A percentile compares a stretch with the other conserved stretches of the same genome.
phyloP scores from a whole-genome alignment of 768 basidiomycete genomes.

The Scleroderma bovista region DNA sequence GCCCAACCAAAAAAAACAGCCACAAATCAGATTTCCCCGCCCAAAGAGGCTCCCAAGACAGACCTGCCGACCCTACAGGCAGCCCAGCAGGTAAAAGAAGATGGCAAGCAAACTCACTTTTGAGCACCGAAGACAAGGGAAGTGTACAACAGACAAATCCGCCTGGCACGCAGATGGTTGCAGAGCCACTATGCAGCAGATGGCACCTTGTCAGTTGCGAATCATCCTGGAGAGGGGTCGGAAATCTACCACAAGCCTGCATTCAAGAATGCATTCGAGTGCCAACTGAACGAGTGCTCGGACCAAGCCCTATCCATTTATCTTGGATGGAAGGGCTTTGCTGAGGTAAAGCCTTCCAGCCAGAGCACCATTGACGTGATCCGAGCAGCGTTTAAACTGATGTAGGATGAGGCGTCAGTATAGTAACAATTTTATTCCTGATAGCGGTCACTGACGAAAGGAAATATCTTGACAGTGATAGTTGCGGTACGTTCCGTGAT shows the following conservation, averaged over 20 bases:
- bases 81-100: not conserved
- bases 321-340: not conserved
- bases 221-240: not conserved
- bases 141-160: not conserved
- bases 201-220: not conserved
- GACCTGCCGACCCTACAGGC: not conserved
- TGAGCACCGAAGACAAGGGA: not conserved
- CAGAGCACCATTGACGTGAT: not conserved
- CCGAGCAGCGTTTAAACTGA: not conserved
- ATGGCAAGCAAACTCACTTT: not conserved
- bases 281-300: not conserved
- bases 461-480: slow-evolving; percentile 7
- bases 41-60: not conserved
- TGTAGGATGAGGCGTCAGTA: not conserved
- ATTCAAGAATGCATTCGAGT: not conserved
- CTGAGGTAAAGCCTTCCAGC: not conserved
- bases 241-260: not conserved
- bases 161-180: not conserved
- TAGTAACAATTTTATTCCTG: too few relatives aligned
- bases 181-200: not conserved
- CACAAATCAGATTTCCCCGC: not conserved
- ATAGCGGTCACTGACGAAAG: too few relatives aligned
- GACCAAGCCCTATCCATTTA: slow-evolving; percentile 1
- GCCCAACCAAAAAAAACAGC: not conserved
- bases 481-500: slow-evolving; percentile 22